Conservation (phyloP, 345 rosid genomes). For the Xanthoceras sorbifolium region DNA sequence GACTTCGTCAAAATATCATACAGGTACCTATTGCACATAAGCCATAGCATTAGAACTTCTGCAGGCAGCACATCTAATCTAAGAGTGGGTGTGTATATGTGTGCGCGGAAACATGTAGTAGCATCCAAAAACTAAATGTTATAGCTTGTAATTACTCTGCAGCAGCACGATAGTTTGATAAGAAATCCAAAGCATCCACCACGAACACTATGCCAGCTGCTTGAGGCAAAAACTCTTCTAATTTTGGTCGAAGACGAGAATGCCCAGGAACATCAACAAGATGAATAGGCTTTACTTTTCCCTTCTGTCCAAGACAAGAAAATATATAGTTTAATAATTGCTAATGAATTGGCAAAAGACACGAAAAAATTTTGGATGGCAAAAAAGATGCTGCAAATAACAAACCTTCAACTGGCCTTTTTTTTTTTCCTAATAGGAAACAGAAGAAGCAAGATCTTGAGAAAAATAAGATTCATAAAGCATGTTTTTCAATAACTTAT, state of each 20-base stretch:
- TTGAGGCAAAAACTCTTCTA: constrained; percentile 77
- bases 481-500: not conserved
- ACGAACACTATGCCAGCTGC: constrained; percentile 88
- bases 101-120: not conserved
- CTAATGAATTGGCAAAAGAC: not conserved
- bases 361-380: not conserved
- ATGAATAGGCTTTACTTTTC: constrained; percentile 75
- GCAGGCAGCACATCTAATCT: not conserved
- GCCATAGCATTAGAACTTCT: constrained; percentile 13
- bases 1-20: constrained; percentile 88
- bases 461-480: not conserved
- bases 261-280: constrained; percentile 97
- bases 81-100: not conserved
- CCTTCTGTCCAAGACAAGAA: constrained; percentile 45
- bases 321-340: constrained; percentile 14
- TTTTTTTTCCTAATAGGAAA: not conserved
- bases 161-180: constrained; percentile 70
- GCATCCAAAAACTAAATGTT: not conserved
- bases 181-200: constrained; percentile 89
- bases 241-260: constrained; percentile 78
- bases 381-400: not conserved
- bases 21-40: constrained; percentile 60
- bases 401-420: not conserved
- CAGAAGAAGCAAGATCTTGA: not conserved
- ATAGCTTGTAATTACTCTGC: constrained; percentile 62